Base-by-base conservation (phyloP, 1,284 basidiomycete genomes). In the Apiotrichum brassicae region DNA sequence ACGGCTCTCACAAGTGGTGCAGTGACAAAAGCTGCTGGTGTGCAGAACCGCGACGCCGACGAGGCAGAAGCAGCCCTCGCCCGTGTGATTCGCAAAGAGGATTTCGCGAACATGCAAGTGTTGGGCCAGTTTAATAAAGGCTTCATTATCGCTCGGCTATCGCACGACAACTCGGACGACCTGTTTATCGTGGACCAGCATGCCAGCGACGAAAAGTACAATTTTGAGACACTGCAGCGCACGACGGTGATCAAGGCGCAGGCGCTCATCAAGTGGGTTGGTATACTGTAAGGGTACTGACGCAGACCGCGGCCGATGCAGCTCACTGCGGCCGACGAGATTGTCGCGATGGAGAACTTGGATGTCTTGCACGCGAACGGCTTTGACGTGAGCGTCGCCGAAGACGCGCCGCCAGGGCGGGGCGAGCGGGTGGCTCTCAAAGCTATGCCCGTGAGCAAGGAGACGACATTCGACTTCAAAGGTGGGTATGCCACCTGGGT, bases 51-150 rank as follows among this genome's bases (percentile, higher is more conserved):
- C 2, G 78, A 83, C 39, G 77, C 84, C 25, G 78, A 78, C 19
- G 67, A 70, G 1, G 90, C 87, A 0, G 83, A 82, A 16, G 81
- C 81, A 35, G 82, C 84, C 0, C 81, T 98, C 2, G 81, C 88
- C 5, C 81, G 93, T 12, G 83, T 90, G 23, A 92, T 99, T 36
- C 79, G 82, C 48, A 97, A 98, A 72, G 68, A 75, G 1, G 94
- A 99, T 72, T 98, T 99, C 65, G 77, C 71, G 5, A 60, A 52
- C 11, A 98, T 99, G 94, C 75, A 84, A 0, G 75, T 97, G 16
- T 60, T 95, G 24, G 95, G 95, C 0, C 95, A 98, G 71, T 99
- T 97, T 73, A 98, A 99, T 63, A 79, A 87, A 35, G 94, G 93
- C 0, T 98, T 99, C 71, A 93, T 99, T 71, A 82, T 98, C 52